Conservation (phyloP, 202 grass and related monocot genomes). For the Dendrocalamus latiflorus region DNA sequence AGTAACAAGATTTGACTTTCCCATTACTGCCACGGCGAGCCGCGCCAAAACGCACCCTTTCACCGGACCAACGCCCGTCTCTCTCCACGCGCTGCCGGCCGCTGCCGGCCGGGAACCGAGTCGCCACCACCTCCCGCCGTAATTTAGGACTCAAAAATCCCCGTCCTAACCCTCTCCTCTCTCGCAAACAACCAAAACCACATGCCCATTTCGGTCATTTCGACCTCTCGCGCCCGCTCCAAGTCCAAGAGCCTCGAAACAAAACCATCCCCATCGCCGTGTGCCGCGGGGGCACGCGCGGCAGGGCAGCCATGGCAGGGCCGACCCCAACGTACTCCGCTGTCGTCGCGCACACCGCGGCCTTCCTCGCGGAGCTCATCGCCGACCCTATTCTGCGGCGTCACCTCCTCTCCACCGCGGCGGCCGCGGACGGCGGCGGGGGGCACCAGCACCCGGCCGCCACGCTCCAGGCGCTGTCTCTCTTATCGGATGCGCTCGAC, state of each 20-base stretch:
- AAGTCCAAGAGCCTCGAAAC: slow-evolving; percentile 1
- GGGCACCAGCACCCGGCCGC: slow-evolving; percentile 14
- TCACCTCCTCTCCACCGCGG: slow-evolving; percentile 46
- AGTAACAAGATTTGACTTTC: not conserved
- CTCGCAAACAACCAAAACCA: no score
- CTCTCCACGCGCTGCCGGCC: slow-evolving; percentile 41
- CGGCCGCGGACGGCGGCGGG: not conserved
- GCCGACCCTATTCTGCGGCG: slow-evolving; percentile 46
- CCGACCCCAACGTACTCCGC: slow-evolving; percentile 19
- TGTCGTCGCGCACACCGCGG: slow-evolving; percentile 30
- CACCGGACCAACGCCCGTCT: not conserved
- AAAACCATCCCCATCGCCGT: slow-evolving; percentile 6
- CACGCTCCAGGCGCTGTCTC: slow-evolving; percentile 43
- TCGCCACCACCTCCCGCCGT: slow-evolving; percentile 20
- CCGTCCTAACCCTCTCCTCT: not conserved
- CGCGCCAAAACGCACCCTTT: not conserved
- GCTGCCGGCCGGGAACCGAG: slow-evolving; percentile 28
- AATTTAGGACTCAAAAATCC: not conserved
- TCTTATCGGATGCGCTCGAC: slow-evolving; percentile 56
- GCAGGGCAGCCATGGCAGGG: slow-evolving; percentile 2
- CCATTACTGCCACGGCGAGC: not conserved
- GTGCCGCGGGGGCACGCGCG: not conserved
- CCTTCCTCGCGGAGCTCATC: slow-evolving; percentile 53
- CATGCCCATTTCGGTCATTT: slow-evolving; percentile 7
- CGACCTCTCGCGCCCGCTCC: not conserved